A percentile compares a stretch with the other conserved stretches of the same genome.
Conservation (phyloP, 2,329 filamentous ascomycete genomes). For the Alternaria sp. region DNA sequence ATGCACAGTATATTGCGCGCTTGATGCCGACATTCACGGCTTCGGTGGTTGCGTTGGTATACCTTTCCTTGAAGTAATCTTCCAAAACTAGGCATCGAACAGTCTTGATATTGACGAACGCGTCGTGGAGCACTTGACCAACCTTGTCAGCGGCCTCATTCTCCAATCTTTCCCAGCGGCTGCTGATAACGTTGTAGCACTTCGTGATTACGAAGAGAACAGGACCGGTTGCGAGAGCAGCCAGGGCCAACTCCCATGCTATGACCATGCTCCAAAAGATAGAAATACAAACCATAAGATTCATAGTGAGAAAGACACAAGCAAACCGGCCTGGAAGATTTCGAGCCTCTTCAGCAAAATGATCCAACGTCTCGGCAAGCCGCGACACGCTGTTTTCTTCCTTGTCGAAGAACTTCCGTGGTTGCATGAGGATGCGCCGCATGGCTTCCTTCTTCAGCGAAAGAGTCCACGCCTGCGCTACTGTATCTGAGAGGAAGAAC, state of each 20-base stretch:
- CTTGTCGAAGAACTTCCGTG: slow-evolving; percentile 77
- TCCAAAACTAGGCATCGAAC: slow-evolving; percentile 79
- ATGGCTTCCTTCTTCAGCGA: slow-evolving; percentile 71
- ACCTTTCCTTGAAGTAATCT: slow-evolving; percentile 70
- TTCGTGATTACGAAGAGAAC: slow-evolving; percentile 71
- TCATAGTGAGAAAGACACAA: slow-evolving; percentile 70
- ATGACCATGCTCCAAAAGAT: slow-evolving; percentile 75
- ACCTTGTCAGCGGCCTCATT: slow-evolving; percentile 68
- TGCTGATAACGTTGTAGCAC: slow-evolving; percentile 68
- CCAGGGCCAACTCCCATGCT: slow-evolving; percentile 81
- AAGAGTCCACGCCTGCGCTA: slow-evolving; percentile 79
- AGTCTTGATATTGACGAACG: slow-evolving; percentile 78
- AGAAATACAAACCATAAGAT: slow-evolving; percentile 71
- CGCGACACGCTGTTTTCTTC: slow-evolving; percentile 67
- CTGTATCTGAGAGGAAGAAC: slow-evolving; percentile 74
- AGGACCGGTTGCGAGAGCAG: slow-evolving; percentile 73
- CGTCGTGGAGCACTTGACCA: slow-evolving; percentile 72
- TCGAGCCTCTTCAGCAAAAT: slow-evolving; percentile 85
- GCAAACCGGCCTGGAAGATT: slow-evolving; percentile 81
- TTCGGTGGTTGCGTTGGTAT: slow-evolving; percentile 58
- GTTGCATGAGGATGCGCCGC: slow-evolving; percentile 74
- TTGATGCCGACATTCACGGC: slow-evolving; percentile 68
- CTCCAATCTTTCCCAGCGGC: slow-evolving; percentile 73
- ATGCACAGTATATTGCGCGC: slow-evolving; percentile 70
- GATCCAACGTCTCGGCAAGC: slow-evolving; percentile 76